phyloP scores from a whole-genome alignment of 2,329 filamentous ascomycete genomes.

The Corniculantispora saksenae region DNA sequence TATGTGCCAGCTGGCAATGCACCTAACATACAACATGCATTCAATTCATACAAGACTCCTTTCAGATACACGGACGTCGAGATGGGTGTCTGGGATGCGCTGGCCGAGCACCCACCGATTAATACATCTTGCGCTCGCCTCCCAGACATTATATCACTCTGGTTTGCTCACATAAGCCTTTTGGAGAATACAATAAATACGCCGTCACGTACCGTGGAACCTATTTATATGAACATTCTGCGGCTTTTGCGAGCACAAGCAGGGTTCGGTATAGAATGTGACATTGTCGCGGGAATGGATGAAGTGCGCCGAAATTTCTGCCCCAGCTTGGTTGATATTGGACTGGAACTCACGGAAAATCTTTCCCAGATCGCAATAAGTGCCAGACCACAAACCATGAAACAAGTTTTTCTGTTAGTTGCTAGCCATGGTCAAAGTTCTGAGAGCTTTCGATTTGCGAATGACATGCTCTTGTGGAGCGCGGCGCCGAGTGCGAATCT shows the following conservation, averaged over 20 bases:
- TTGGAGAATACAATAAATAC: constrained; percentile 7
- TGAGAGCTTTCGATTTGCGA: neutral
- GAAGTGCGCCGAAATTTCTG: neutral
- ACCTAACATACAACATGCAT: neutral
- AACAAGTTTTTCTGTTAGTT: neutral
- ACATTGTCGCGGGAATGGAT: constrained; percentile 17
- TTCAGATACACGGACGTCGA: neutral
- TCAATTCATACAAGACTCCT: neutral
- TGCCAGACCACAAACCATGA: neutral
- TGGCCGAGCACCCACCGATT: neutral
- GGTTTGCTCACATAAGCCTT: constrained; percentile 10
- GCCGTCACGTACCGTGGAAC: neutral
- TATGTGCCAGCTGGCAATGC: neutral
- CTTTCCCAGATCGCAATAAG: neutral
- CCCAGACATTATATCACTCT: constrained; percentile 8
- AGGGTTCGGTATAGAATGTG: neutral
- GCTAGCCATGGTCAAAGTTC: neutral
- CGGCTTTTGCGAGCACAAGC: constrained; percentile 4
- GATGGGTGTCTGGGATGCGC: neutral
- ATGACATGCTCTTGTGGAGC: neutral
- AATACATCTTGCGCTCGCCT: neutral
- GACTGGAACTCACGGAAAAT: constrained; percentile 2
- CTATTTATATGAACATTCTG: neutral
- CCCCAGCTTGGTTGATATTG: constrained; percentile 8
- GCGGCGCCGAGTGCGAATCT: neutral